Base-by-base conservation (phyloP, 2,329 filamentous ascomycete genomes). In the Stachybotrys chlorohalonatus region DNA sequence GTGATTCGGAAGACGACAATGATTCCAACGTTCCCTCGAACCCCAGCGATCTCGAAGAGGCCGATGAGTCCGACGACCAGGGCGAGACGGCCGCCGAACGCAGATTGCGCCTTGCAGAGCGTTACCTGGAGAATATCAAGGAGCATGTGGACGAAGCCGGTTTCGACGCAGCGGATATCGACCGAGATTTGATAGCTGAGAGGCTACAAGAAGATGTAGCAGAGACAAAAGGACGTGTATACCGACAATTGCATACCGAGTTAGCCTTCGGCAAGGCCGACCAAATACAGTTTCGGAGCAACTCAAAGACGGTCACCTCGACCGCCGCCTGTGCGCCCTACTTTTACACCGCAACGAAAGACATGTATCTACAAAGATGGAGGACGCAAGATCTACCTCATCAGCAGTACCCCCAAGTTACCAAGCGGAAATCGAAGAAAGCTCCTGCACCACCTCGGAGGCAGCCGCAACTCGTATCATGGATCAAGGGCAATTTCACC, bases 161-260 rank as follows among this genome's bases (percentile, higher is more conserved):
- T 46, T 99, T 97, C 66, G 91, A 99, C 72, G 94, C 94, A 7
- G 91, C 87, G 62, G 90, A 97, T 53, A 89, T 99, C 56, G 94
- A 97, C 73, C 81, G 87, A 56, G 94, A 99, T 67, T 75, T 96
- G 63, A 92, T 99, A 64, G 91, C 93, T 47, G 89, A 95, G 70
- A 79, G 92, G 62, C 75, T 99, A 63, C 85, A 93, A 70, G 90
- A 96, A 72, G 94, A 97, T 68, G 89, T 94, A 48, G 86, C 94
- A 53, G 94, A 96, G 73, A 83, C 84, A 54, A 96, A 96, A 74
- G 94, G 94, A 55, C 87, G 87, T 63, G 81, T 96, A 52, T 97
- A 96, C 73, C 83, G 90, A 52, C 83, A 84, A 68, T 82, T 99
- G 62, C 88, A 89, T 42, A 75, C 81, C 24, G 81, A 89, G 60